Evolutionary conservation across 2,329 filamentous ascomycete genomes (phyloP), one percentile per base, ranked within the genome.

Genomic region (Diplodia intermedia): DNA sequence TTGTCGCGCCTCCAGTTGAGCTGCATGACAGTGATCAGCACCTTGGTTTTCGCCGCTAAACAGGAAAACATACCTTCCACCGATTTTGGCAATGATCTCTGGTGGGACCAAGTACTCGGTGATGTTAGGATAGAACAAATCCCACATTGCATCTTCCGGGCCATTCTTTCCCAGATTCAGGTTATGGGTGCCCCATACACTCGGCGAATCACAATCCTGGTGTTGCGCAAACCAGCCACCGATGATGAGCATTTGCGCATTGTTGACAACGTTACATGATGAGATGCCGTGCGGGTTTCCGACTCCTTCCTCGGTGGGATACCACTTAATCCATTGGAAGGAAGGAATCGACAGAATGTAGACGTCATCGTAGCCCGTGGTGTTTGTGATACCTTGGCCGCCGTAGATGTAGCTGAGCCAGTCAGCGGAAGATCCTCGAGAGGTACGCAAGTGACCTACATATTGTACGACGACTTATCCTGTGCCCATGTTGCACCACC

Each of bases 391-490:
- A 8, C 82, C 82, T 29, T 82, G 80, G 18, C 88, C 88, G 53
- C 88, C 88, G 72, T 89, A 89, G 2, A 89, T 73, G 71, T 90
- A 89, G 43, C 86, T 89, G 60, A 40, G n/a, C 43, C 11, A 11
- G 43, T 63, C 60, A 63, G 60, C 36, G 18, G 18, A 5, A 36
- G 29, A 8, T 26, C 11, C 33, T 15, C 29, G 7, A 66, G 26
- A 31, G 12, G 56, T 40, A 15, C 29, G 5, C 18, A 12, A 50
- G 11, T 56, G 53, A 77, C 85, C 76, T 72, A 89, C 85, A 90
- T 86, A 71, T 90, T 90, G 72, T 89, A 89, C 8, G 86, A 88
- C 15, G 86, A 88, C 66, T 83, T 80, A 71, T 90, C 88, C 9
- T 81, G 72, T 0, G 87, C 82, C 82, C 87, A 89, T 1, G 85